Percentiles rank a stretch among this genome's conserved stretches.
Evolutionary conservation across 768 basidiomycete genomes (phyloP).

Genomic region (Hygrocybe punicea): DNA sequence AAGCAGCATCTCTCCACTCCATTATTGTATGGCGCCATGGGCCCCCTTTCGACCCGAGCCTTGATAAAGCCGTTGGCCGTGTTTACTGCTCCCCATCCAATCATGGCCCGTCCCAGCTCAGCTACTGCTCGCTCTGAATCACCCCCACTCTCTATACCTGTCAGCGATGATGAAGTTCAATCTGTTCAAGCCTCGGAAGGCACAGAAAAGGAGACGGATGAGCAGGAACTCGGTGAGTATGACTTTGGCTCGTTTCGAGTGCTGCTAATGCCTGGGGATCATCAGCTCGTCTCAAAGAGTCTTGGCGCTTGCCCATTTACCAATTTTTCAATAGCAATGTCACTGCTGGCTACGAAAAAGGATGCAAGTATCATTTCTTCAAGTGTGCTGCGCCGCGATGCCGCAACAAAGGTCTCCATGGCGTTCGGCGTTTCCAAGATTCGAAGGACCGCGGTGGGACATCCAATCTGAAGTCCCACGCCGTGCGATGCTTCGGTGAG

Average conservation of each 20-base stretch:
- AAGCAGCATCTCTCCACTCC: too few relatives aligned
- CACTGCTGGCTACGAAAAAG: neutral
- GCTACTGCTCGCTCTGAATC: neutral
- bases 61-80: too few relatives aligned
- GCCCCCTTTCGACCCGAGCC: too few relatives aligned
- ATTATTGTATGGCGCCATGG: too few relatives aligned
- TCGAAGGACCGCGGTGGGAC: neutral
- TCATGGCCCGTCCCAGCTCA: too few relatives aligned
- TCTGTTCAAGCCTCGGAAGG: neutral
- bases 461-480: neutral
- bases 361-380: neutral
- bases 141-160: neutral
- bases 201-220: neutral
- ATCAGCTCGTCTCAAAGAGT: neutral
- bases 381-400: neutral
- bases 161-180: neutral
- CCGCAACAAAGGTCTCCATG: neutral
- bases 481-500: neutral
- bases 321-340: neutral
- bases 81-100: too few relatives aligned
- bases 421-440: neutral
- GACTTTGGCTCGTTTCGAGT: neutral
- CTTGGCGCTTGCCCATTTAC: neutral
- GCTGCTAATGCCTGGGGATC: neutral
- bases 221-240: neutral